Percentiles rank a stretch among this genome's conserved stretches.
Evolutionary conservation across 2,329 filamentous ascomycete genomes (phyloP).

Genomic region (Fusarium redolens): DNA sequence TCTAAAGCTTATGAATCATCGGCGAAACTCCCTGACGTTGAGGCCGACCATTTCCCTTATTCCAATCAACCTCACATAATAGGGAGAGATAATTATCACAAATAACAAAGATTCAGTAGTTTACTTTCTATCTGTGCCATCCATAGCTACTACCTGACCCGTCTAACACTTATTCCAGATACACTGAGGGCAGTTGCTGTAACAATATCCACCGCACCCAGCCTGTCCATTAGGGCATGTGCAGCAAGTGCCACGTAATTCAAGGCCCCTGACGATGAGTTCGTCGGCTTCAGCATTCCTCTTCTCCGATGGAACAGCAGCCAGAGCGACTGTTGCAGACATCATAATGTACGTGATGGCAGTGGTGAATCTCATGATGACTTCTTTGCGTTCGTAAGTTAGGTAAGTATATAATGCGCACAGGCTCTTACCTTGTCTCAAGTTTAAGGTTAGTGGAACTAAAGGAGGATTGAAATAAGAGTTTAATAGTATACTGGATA

Average conservation of each 20-base stretch:
- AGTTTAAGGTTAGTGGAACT: too few species aligned
- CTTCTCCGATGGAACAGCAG: not conserved
- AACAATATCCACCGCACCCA: not conserved
- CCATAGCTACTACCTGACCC: not conserved
- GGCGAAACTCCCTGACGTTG: rapidly evolving
- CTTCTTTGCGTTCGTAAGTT: not conserved
- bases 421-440: rapidly evolving
- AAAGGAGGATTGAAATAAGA: rapidly evolving
- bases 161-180: not conserved
- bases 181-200: not conserved
- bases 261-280: not conserved
- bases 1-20: not conserved
- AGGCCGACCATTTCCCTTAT: not conserved
- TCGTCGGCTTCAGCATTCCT: not conserved
- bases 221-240: not conserved
- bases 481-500: not conserved
- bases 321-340: not conserved
- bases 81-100: not conserved
- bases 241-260: not conserved
- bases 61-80: not conserved
- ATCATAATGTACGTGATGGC: not conserved
- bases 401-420: rapidly evolving
- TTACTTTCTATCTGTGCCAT: too few species aligned
- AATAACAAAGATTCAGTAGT: too few species aligned
- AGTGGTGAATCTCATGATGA: not conserved